Evolutionary conservation across 1,139 yeast genomes (phyloP), one percentile per base, ranked within the genome.

Genomic region (Arxiozyma bovina): DNA sequence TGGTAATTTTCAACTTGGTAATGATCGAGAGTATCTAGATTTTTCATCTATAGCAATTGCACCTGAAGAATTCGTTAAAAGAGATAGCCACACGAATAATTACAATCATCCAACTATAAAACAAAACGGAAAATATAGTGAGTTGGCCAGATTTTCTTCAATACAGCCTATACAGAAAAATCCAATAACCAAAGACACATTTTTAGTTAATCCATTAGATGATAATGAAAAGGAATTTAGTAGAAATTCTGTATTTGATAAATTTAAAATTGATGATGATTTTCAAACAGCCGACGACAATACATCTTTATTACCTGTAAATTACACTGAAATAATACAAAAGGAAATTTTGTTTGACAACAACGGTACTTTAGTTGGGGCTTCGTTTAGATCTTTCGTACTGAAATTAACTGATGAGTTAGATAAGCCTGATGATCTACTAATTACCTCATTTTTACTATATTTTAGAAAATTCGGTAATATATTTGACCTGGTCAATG

Each of bases 381-480:
- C 91, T 0, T 84, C 96, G 0, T 81, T 89, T 62, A 82, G 83
- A 61, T 91, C 91, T 0, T 74, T 89, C 55, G 81, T 90, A 2
- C 80, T 77, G 62, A 74, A 87, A 25, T 71, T 89, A 53, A 88
- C 96, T 0, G 85, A 87, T 67, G 96, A 87, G 65, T 57, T 72
- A 9, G 70, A 71, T 30, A 75, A 82, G 2, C 86, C 90, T 2
- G 89, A 84, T 58, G 82, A 82, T 55, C 81, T 84, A 62, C 82
- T 86, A 60, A 77, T 82, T 5, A 81, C 94, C 0, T 82, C 95
- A 0, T 89, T 91, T 67, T 83, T 90, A 72, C 75, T 89, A 53
- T 85, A 93, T 48, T 91, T 87, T 72, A 77, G 94, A 62, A 78
- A 82, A 54, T 91, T 87, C 70, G 80, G 93, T 0, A 77, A 77